Evolutionary conservation across 169 alveolate species (phyloP).

Genomic region (Cryptosporidium muris): DNA sequence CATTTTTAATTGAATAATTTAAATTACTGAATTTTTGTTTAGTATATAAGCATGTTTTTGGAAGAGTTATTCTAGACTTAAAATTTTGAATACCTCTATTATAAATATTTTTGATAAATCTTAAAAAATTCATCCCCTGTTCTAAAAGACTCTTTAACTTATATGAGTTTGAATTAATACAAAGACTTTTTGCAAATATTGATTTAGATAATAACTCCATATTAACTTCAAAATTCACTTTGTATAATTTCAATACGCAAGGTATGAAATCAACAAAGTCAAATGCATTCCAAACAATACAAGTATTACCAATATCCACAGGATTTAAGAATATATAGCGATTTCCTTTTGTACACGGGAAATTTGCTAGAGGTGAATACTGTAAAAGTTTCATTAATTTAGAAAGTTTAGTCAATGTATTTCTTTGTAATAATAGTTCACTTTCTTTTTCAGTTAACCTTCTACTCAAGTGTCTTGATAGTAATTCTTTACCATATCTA

Average conservation of each 20-base stretch:
- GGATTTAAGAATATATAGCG: slow-evolving; percentile 68
- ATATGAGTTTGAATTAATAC: slow-evolving; percentile 45
- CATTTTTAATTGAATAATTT: background rate
- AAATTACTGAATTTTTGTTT: slow-evolving; percentile 19
- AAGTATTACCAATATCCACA: slow-evolving; percentile 43
- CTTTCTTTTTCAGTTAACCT: slow-evolving; percentile 35
- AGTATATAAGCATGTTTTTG: slow-evolving; percentile 4
- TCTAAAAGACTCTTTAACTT: slow-evolving; percentile 13
- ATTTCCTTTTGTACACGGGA: slow-evolving; percentile 19
- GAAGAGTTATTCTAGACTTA: slow-evolving; percentile 10
- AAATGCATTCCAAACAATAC: slow-evolving; percentile 59
- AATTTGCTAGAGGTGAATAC: slow-evolving; percentile 47
- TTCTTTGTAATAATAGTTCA: slow-evolving; percentile 17
- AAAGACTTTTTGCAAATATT: slow-evolving; percentile 32
- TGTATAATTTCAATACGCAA: slow-evolving; percentile 36
- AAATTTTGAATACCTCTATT: slow-evolving; percentile 5
- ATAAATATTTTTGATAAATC: slow-evolving; percentile 2
- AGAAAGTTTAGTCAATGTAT: slow-evolving; percentile 16
- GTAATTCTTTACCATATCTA: slow-evolving; percentile 13
- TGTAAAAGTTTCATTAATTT: slow-evolving; percentile 29
- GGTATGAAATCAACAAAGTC: slow-evolving; percentile 52
- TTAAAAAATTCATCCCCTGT: slow-evolving; percentile 4
- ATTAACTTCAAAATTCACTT: slow-evolving; percentile 25
- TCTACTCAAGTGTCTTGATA: slow-evolving; percentile 30
- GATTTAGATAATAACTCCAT: slow-evolving; percentile 32